Conservation (phyloP, 257 asterid genomes). For the Nemophila menziesii region DNA sequence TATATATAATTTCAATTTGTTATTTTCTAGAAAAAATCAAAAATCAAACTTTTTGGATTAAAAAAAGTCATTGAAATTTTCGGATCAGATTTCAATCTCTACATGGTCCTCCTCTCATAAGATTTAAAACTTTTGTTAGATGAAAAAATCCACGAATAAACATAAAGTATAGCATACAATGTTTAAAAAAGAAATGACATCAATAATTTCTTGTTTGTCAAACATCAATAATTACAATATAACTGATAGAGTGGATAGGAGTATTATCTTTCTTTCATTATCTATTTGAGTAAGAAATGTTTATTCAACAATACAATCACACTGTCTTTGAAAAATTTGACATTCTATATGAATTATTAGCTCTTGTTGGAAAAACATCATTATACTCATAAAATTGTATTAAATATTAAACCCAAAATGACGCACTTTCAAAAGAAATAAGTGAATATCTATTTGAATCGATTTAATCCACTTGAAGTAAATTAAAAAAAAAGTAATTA, state of each 20-base stretch:
- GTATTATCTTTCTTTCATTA: constrained; percentile 14
- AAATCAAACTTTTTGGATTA: too few species aligned
- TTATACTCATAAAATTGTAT: not conserved
- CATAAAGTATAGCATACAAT: not conserved
- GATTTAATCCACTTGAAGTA: too few species aligned
- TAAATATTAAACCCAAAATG: too few species aligned
- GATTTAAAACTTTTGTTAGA: not conserved
- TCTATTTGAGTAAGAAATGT: constrained; percentile 16
- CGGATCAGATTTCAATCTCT: too few species aligned
- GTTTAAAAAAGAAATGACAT: not conserved
- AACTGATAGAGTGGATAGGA: constrained; percentile 3
- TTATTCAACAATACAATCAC: constrained; percentile 53
- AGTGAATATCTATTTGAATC: too few species aligned
- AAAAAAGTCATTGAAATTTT: too few species aligned
- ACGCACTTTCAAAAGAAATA: too few species aligned
- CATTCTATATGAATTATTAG: constrained; percentile 35
- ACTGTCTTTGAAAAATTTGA: constrained; percentile 52
- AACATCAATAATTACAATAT: constrained; percentile 6
- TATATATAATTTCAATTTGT: too few species aligned
- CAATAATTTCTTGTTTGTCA: too few species aligned
- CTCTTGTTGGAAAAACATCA: constrained; percentile 9
- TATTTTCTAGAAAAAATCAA: too few species aligned
- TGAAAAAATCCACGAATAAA: not conserved
- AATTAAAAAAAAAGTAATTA: too few species aligned
- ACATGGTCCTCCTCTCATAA: too few species aligned